Percentiles rank a stretch among this genome's conserved stretches.
Conservation (phyloP, 2,329 filamentous ascomycete genomes). For the Colletotrichum liaoningense region DNA sequence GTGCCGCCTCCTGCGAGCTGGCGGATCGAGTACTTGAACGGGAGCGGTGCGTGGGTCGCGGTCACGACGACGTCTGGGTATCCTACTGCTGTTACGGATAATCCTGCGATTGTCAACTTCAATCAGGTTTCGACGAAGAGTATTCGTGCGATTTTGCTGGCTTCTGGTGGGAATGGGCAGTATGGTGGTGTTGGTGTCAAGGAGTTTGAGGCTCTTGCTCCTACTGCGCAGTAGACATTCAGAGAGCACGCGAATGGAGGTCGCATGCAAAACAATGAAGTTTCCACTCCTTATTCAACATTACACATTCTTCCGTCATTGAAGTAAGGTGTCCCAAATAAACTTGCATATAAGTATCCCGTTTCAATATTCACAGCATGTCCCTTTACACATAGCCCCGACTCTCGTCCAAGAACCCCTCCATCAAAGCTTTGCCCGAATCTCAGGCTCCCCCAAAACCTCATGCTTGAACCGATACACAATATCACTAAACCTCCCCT, state of each 20-base stretch:
- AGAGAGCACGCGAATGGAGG: not conserved
- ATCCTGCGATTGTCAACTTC: conserved; percentile 43
- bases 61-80: conserved; percentile 39
- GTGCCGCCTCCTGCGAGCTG: conserved; percentile 44
- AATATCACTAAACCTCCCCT: not conserved
- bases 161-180: conserved; percentile 36
- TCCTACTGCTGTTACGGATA: conserved; percentile 41
- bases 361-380: too few relatives aligned
- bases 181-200: conserved; percentile 12
- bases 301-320: not conserved
- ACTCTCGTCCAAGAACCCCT: too few relatives aligned
- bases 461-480: not conserved
- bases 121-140: conserved; percentile 40
- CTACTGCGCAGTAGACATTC: not conserved
- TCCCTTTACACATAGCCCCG: too few relatives aligned
- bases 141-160: conserved; percentile 38
- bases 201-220: conserved; percentile 20
- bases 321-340: too few relatives aligned
- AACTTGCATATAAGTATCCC: too few relatives aligned
- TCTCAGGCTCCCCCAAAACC: not conserved
- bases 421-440: not conserved
- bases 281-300: not conserved
- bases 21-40: conserved; percentile 41
- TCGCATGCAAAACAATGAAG: not conserved
- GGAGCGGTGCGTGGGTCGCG: conserved; percentile 35